Base-by-base conservation (phyloP, 108 stramenopile genomes). In the Phaeodactylum tricornutum region DNA sequence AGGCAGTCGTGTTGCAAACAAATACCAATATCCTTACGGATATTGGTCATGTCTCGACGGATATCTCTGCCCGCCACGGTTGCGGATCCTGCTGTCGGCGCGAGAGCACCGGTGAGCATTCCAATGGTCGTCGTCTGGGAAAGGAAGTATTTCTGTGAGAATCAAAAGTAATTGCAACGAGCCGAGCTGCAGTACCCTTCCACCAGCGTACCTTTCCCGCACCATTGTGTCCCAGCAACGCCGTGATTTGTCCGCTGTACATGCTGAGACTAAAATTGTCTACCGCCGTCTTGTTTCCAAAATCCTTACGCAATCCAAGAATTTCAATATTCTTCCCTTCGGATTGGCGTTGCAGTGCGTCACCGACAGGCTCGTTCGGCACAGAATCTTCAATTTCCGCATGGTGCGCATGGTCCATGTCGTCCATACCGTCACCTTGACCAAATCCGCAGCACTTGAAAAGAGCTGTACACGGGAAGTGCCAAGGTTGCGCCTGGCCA, bases 1-100 rank as follows among this genome's bases (percentile, higher is more conserved):
- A 96, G 69, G 47, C 87, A 83, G 60, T 96, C 91, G 57, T 92
- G 90, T 55, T 96, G 95, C 26, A 93, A 67, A 49, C 95, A 96
- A 29, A 96, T 84, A 52, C 95, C 95, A n/a, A 90, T 57, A 27
- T 80, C 69, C 45, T 75, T 33, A 17, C 90, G 77, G 23, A 92
- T 59, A 16, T 44, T 41, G 20, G 51, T 33, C 76, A 92, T 69
- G 15, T 87, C 52, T 23, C 73, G 69, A 7, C 64, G 50, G n/a
- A 82, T 71, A 45, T 92, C 82, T 38, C 75, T 76, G 6, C 95
- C 95, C 23, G 56, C 67, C 37, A 97, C 67, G 7, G 53, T 56
- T 17, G 89, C 93, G 47, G 73, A 58, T 15, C 97, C 97, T n/a
- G 62, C 52, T 1, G 93, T 89, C 24, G 92, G 79, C 3, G 79